These are phyloP conservation scores for Sugiyamaella neomexicana DNA, from an alignment of 1,139 yeast genomes.

Conservation along the genomic window DNA sequence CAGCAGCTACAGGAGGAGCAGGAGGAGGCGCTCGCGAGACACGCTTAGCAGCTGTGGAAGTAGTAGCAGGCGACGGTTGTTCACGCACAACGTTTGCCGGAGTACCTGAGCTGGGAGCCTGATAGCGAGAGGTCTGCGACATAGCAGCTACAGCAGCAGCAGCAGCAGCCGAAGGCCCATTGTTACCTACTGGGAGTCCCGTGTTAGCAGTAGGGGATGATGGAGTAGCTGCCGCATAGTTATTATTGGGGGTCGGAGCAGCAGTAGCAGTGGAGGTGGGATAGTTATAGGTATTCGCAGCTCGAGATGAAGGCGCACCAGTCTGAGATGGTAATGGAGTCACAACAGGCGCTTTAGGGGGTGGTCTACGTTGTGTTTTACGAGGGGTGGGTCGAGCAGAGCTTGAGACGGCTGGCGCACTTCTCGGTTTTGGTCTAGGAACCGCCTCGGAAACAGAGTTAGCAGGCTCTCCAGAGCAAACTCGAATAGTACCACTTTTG, in stretches of 20 bases:
- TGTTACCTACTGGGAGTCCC: conserved; percentile 10
- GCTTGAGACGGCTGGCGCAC: conserved; percentile 19
- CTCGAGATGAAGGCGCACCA: neutral
- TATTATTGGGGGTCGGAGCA: conserved; percentile 3
- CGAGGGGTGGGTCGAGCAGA: conserved; percentile 27
- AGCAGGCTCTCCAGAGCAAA: conserved; percentile 76
- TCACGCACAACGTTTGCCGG: too few relatives aligned
- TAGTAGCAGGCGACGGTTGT: too few relatives aligned
- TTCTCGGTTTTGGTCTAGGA: conserved; percentile 53
- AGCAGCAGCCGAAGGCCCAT: conserved; percentile 18
- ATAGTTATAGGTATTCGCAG: conserved; percentile 6
- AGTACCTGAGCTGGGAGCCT: too few relatives aligned
- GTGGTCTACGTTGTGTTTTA: conserved; percentile 30
- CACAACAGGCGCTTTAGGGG: conserved; percentile 13
- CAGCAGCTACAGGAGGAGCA: conserved; percentile 65
- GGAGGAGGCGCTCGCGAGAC: conserved; percentile 42
- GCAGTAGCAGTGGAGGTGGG: conserved; percentile 3
- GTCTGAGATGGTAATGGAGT: conserved; percentile 19
- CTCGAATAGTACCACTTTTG: conserved; percentile 86
- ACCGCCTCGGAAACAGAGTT: conserved; percentile 67
- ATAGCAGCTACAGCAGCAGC: conserved; percentile 14
- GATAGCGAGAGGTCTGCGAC: conserved; percentile 20
- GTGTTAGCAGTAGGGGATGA: conserved; percentile 11
- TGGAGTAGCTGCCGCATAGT: neutral
- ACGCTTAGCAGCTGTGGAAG: conserved; percentile 30